phyloP scores from a whole-genome alignment of 495 filamentous ascomycete genomes.

The Neurospora intermedia region DNA sequence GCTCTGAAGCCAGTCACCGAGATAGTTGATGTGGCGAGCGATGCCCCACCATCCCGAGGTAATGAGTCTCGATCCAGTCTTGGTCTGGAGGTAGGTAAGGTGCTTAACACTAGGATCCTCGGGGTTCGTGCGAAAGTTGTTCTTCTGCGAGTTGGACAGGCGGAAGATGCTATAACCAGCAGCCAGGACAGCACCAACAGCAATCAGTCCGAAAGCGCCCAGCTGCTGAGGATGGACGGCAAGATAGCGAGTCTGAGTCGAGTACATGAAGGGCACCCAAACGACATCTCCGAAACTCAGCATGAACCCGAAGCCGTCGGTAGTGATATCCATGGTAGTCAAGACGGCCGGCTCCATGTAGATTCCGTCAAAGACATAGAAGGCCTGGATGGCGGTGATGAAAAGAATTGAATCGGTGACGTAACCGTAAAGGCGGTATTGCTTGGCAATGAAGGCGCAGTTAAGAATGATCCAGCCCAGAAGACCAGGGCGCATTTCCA shows the following conservation, averaged over 20 bases:
- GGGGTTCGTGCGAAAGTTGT: constrained; percentile 81
- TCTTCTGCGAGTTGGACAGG: constrained; percentile 85
- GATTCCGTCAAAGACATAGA: constrained; percentile 81
- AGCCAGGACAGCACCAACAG: constrained; percentile 52
- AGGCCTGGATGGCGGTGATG: constrained; percentile 62
- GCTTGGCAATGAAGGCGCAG: constrained; percentile 73
- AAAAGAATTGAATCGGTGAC: constrained; percentile 83
- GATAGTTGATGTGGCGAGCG: constrained; percentile 90
- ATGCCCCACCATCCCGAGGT: constrained; percentile 91
- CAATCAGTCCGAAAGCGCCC: constrained; percentile 49
- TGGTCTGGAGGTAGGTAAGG: constrained; percentile 81
- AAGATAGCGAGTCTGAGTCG: constrained; percentile 78
- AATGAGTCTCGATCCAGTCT: constrained; percentile 68
- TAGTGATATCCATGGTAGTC: constrained; percentile 93
- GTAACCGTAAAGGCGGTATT: constrained; percentile 73
- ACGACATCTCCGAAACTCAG: constrained; percentile 87
- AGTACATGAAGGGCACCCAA: constrained; percentile 91
- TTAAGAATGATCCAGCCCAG: constrained; percentile 84
- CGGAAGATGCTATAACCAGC: constrained; percentile 86
- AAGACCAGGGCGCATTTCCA: constrained; percentile 85
- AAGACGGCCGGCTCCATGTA: constrained; percentile 87
- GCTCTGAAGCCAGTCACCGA: constrained; percentile 92
- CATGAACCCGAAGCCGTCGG: constrained; percentile 96
- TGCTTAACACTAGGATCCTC: constrained; percentile 69
- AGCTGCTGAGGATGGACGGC: constrained; percentile 70